phyloP scores from a whole-genome alignment of 2,329 filamentous ascomycete species.

The Fusarium sambucinum region DNA sequence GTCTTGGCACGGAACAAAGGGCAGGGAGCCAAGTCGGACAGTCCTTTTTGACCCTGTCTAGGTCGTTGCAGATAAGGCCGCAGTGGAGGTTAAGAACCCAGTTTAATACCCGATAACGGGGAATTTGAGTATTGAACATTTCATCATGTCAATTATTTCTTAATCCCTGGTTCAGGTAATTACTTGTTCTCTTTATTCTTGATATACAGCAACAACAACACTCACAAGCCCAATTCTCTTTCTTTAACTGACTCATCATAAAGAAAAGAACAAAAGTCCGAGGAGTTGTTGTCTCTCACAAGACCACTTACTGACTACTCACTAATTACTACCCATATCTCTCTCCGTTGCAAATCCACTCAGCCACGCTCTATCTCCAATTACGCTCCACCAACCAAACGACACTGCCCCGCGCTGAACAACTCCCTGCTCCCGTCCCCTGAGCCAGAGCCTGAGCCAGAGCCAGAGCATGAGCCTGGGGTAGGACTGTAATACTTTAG shows the following conservation, averaged over 20 bases:
- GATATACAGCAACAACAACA: background rate
- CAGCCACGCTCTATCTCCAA: constrained; percentile 34
- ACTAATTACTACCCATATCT: background rate
- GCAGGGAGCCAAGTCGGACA: constrained; percentile 36
- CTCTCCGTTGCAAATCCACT: constrained; percentile 14
- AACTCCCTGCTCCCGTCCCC: constrained; percentile 26
- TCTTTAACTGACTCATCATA: background rate
- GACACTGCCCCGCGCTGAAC: constrained; percentile 40
- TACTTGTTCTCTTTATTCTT: background rate
- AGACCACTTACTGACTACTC: background rate
- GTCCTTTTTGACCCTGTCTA: constrained; percentile 15
- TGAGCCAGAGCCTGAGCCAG: constrained; percentile 10
- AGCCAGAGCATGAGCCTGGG: no score
- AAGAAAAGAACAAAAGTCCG: background rate
- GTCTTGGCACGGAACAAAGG: constrained; percentile 22
- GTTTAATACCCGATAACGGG: constrained; percentile 26
- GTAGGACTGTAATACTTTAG: background rate
- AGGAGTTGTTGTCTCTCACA: constrained; percentile 10
- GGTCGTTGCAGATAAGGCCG: constrained; percentile 22
- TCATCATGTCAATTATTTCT: constrained; percentile 7
- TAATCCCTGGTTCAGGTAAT: background rate
- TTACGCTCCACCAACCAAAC: constrained; percentile 36
- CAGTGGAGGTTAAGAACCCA: constrained; percentile 9
- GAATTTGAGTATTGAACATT: constrained; percentile 10
- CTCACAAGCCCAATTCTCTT: background rate